Evolutionary conservation across 371 early-diverging fungal genomes (phyloP), one percentile per base, ranked within the genome.

Genomic region (Coemansia sp.): DNA sequence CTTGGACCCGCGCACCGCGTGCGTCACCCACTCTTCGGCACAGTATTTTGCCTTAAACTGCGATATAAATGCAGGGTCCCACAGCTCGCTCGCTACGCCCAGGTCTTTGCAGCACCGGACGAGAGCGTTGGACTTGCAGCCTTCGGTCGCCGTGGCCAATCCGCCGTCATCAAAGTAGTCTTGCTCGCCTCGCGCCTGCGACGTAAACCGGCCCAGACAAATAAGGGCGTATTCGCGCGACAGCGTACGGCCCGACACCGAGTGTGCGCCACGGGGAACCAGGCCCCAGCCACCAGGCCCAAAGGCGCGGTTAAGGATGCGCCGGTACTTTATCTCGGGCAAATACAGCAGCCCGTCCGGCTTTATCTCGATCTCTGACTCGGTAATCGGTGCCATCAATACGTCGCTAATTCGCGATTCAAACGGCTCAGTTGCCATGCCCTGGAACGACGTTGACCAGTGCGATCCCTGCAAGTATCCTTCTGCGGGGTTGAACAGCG

Each of bases 91-190:
- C 8, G 95, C 93, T 55, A 95, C 83, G 37, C 97, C 97, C 52
- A 98, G 80, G 82, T 98, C 98, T 78, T 98, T 98, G 84, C 97
- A 98, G 81, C 97, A 96, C 42, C 97, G 86, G 88, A 95, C 92
- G 67, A 98, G 80, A 7, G 98, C 97, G 74, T 95, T 97, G 53
- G 90, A 90, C 77, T 94, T 95, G 74, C 89, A 89, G 4, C 95
- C 96, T 82, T 98, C 97, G 0, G 92, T 85, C 0, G 97, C 95
- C 0, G 94, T 95, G 0, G 95, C 86, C 24, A 95, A 71, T 5
- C 85, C 86, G 48, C 82, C 78, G 21, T 83, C 78, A 69, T 90
- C 89, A 78, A 93, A 93, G 69, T 85, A 95, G 63, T 91, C 94
- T 71, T 94, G 95, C 72, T 97, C 95, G 42, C 98, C 98, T 64